Base-by-base conservation (phyloP, 352 stramenopile species). In the Pythium rhizo-oryzae region DNA sequence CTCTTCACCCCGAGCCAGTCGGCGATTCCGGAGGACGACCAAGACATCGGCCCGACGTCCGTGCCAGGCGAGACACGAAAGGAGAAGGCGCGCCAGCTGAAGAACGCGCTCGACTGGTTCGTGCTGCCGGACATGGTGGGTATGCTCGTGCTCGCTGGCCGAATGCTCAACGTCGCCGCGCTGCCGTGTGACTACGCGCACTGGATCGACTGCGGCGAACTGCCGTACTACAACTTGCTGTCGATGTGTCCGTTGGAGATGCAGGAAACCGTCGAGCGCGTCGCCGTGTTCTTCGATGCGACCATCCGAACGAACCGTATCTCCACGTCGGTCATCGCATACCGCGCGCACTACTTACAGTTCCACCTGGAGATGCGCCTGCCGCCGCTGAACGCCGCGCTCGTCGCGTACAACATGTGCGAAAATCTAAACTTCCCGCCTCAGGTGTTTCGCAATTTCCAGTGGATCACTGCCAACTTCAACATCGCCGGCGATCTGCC, bases 321-420 rank as follows among this genome's bases (percentile, higher is more conserved):
- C 16, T 79, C 65, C 18, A 69, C 78, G 0, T 65, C 76, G 11
- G 71, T 75, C 18, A 74, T 92, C 25, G 74, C 81, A 15, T 90
- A 81, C 57, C 67, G 74, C 12, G 73, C 84, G 2, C 75, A 89
- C 23, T 79, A 90, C 50, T 64, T 94, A 21, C 80, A 92, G 63
- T 79, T 89, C 47, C 84, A 94, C 49, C 77, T 96, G 62, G 85
- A 86, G 13, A 72, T 96, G 25, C 71, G 70, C 44, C 41, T 96
- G 47, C 87, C 87, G 39, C 84, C 87, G n/a, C 59, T 96, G 24
- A 96, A 96, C 58, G 77, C 78, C 0, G 65, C 85, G 11, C 62
- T 93, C 18, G 71, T 85, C 39, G 83, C 75, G 21, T 77, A 81
- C 52, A 82, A 72, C 2, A 75, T 94, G 21, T 89, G 78, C 35